Base-by-base conservation (phyloP, 495 filamentous ascomycete genomes). In the Xylaria longipes region DNA sequence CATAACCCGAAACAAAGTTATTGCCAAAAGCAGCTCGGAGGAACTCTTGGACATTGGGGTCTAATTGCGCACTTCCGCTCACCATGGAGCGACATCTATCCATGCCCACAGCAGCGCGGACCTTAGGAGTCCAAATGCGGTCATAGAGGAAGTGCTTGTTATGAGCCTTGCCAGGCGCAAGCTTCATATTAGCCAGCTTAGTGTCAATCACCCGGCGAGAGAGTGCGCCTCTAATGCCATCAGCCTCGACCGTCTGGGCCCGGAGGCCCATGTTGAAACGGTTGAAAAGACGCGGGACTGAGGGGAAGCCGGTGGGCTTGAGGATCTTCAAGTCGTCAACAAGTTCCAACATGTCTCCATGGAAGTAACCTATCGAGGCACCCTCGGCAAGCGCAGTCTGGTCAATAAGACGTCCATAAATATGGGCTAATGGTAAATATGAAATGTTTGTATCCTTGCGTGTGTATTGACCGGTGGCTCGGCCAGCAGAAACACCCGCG, bases 381-480 rank as follows among this genome's bases (percentile, higher is more conserved):
- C 94, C 95, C 65, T 87, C 84, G 80, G 90, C 90, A 31, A 98
- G 85, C 25, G 89, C 85, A 15, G 82, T 83, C 79, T 97, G 93
- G 78, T 99, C 96, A 17, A 87, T 83, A 71, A 97, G 84, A 69
- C 96, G 92, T 67, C 92, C 91, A 79, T 92, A 98, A 72, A 99
- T 99, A 80, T 99, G 96, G 41, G 96, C 96, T 7, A 98, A 86
- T 1, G 96, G 96, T 31, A 99, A 89, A 80, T 98, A 99, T 2
- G 96, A 98, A 72, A 91, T 87, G 56, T 89, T 82, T 7, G 89
- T 84, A 71, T 97, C 92, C 69, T 82, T 84, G 11, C 80, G 70
- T 1, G 72, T 67, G 56, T 88, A 84, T 25, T 82, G 81, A 60
- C 88, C 82, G 29, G 87, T 82, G 62, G 82, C 74, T 39, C 92